These are phyloP conservation scores for Colletotrichum horii DNA, from an alignment of 2,329 filamentous ascomycete genomes.

Conservation along the genomic window DNA sequence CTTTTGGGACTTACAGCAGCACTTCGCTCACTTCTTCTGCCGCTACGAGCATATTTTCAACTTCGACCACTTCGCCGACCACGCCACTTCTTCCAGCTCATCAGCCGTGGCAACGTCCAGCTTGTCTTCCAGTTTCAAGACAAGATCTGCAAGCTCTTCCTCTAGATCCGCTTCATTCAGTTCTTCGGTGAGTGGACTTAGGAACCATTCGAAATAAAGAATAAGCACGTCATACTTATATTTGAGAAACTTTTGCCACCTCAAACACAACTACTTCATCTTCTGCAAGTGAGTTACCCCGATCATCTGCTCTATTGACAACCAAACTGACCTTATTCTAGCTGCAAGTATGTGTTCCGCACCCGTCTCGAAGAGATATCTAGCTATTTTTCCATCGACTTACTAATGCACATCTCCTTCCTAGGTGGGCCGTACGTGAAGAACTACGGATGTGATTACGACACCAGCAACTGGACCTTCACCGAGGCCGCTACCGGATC, in stretches of 20 bases:
- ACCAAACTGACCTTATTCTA: neutral
- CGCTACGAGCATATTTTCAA: neutral
- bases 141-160: neutral
- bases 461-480: neutral
- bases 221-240: neutral
- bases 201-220: neutral
- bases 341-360: neutral
- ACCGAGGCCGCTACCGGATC: neutral
- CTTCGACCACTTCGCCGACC: fast-evolving
- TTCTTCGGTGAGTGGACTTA: neutral
- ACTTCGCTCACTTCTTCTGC: neutral
- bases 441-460: neutral
- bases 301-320: neutral
- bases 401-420: neutral
- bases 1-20: neutral
- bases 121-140: neutral
- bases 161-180: neutral
- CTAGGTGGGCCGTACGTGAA: neutral
- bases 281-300: neutral
- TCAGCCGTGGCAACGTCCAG: neutral
- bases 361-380: neutral
- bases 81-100: neutral
- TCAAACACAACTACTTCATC: neutral
- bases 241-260: neutral
- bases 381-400: neutral